A percentile compares a stretch with the other conserved stretches of the same genome.
Evolutionary conservation across 768 basidiomycete genomes (phyloP).

Genomic region (Paxillus rubicundulus): DNA sequence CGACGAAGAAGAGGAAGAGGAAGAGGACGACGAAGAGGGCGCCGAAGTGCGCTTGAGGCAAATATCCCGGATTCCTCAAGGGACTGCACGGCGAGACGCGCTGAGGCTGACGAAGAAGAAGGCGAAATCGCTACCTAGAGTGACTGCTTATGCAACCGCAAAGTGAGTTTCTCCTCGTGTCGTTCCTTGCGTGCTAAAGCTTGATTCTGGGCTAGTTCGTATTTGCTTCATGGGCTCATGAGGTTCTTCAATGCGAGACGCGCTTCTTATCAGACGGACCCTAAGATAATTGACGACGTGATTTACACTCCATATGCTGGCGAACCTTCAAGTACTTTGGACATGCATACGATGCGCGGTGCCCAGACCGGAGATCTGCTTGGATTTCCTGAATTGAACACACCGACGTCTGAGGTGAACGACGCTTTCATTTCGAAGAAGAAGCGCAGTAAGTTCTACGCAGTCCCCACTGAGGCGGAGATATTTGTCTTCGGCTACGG

Average conservation of each 20-base stretch:
- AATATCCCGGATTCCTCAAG: conserved; percentile 90
- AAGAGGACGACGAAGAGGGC: conserved; percentile 49
- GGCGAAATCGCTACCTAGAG: conserved; percentile 85
- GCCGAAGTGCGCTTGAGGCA: conserved; percentile 63
- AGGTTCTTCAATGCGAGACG: conserved; percentile 87
- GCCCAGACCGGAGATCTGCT: conserved; percentile 65
- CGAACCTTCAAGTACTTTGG: conserved; percentile 45
- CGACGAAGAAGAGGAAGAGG: conserved; percentile 57
- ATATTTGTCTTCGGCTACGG: conserved; percentile 94
- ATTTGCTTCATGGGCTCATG: conserved; percentile 82
- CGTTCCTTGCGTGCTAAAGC: not conserved
- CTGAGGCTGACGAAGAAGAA: conserved; percentile 90
- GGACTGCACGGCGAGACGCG: conserved; percentile 90
- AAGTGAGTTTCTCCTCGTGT: conserved; percentile 45
- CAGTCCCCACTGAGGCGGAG: conserved; percentile 70
- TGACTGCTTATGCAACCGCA: conserved; percentile 96
- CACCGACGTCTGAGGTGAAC: conserved; percentile 26
- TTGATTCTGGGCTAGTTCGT: conserved; percentile 55
- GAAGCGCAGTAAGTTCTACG: conserved; percentile 66
- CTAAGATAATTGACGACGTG: conserved; percentile 88
- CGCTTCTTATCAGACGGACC: conserved; percentile 79
- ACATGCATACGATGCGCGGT: conserved; percentile 29
- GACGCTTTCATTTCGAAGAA: conserved; percentile 37
- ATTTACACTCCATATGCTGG: conserved; percentile 92
- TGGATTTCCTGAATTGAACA: conserved; percentile 66